phyloP scores from a whole-genome alignment of 352 stramenopile genomes.

The Phytophthora tentaculata region DNA sequence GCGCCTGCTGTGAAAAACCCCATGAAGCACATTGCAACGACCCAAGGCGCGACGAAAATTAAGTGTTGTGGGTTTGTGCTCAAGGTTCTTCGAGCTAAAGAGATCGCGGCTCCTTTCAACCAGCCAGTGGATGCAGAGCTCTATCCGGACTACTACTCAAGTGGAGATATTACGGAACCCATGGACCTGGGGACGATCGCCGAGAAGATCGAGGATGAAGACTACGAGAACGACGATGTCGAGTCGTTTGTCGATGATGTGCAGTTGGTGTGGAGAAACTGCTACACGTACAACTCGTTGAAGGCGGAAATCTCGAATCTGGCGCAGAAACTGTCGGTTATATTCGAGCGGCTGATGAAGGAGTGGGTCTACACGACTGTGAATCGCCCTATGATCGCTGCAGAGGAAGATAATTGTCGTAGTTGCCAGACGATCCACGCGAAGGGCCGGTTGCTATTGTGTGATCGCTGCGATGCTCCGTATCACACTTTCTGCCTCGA shows the following conservation, averaged over 20 bases:
- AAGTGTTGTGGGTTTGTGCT: constrained; percentile 77
- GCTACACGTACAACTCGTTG: constrained; percentile 84
- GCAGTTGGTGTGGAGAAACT: constrained; percentile 86
- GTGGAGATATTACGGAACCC: constrained; percentile 70
- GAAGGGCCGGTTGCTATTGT: constrained; percentile 69
- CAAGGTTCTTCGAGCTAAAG: constrained; percentile 80
- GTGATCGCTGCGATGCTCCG: constrained; percentile 82
- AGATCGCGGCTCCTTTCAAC: constrained; percentile 81
- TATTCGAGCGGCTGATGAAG: constrained; percentile 84
- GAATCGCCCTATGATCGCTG: constrained; percentile 59
- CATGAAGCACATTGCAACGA: constrained; percentile 70
- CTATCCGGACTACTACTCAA: constrained; percentile 86
- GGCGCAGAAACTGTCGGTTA: constrained; percentile 73
- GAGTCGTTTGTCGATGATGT: constrained; percentile 86
- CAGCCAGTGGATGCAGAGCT: constrained; percentile 83
- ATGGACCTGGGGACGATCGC: constrained; percentile 87
- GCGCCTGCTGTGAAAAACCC: constrained; percentile 46
- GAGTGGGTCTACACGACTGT: constrained; percentile 76
- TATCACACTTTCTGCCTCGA: constrained; percentile 86
- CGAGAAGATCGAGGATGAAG: constrained; percentile 86
- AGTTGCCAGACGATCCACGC: constrained; percentile 77
- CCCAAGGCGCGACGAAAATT: constrained; percentile 57
- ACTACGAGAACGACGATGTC: constrained; percentile 86
- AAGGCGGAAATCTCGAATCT: constrained; percentile 83
- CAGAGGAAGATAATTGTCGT: constrained; percentile 82